phyloP scores from a whole-genome alignment of 805 yeast species.

The Ogataea siamensis region DNA sequence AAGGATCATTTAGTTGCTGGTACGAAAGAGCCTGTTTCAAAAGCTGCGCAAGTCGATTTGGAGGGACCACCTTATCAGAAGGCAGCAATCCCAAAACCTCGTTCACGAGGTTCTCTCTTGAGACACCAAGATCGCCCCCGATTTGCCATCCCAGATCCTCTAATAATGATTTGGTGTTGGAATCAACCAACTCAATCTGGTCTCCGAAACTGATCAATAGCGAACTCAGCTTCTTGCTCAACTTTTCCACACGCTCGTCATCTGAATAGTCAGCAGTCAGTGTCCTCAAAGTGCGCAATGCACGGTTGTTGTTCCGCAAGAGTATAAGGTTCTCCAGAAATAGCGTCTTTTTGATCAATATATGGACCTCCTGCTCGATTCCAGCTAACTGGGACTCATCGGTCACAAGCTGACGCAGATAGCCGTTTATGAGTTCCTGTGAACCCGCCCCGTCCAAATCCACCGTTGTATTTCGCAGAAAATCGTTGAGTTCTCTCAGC shows the following conservation, averaged over 20 bases:
- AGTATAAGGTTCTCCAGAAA: slow-evolving; percentile 41
- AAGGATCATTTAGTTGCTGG: slow-evolving; percentile 37
- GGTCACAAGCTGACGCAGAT: slow-evolving; percentile 7
- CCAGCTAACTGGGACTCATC: background rate
- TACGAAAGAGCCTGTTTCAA: slow-evolving; percentile 49
- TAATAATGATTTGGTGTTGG: slow-evolving; percentile 14
- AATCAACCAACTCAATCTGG: slow-evolving; percentile 1
- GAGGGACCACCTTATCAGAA: slow-evolving; percentile 44
- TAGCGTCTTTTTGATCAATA: slow-evolving; percentile 39
- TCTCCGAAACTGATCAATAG: slow-evolving; percentile 31
- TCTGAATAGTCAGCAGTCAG: slow-evolving; percentile 26
- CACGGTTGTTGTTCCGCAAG: slow-evolving; percentile 31
- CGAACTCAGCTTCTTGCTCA: slow-evolving; percentile 20
- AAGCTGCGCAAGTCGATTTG: slow-evolving; percentile 50
- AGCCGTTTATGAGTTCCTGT: slow-evolving; percentile 4
- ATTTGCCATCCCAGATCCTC: slow-evolving; percentile 21
- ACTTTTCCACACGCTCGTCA: slow-evolving; percentile 6
- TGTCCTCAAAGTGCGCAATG: slow-evolving; percentile 38
- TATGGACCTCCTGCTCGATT: slow-evolving; percentile 21
- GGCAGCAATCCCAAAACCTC: slow-evolving; percentile 47
- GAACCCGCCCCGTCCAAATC: slow-evolving; percentile 9
- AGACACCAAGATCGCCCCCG: slow-evolving; percentile 15
- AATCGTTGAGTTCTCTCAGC: slow-evolving; percentile 1
- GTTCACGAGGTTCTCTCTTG: slow-evolving; percentile 42
- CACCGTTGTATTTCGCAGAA: slow-evolving; percentile 8